Percentiles rank a stretch among this genome's conserved stretches.
phyloP scores from a whole-genome alignment of 768 basidiomycete species.

The Mycena sanguinolenta region DNA sequence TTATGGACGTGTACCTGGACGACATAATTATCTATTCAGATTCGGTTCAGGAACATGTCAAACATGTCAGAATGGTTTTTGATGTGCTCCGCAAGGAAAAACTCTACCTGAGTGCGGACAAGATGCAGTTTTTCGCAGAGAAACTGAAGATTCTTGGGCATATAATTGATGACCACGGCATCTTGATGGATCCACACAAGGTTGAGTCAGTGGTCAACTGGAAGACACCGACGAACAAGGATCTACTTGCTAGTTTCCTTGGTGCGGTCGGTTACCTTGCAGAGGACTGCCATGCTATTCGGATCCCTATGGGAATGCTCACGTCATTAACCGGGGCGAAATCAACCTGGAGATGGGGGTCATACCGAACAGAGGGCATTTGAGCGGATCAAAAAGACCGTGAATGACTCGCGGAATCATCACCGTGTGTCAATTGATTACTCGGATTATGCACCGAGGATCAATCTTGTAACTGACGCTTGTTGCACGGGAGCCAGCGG shows the following conservation, averaged over 20 bases:
- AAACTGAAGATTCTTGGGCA: conserved; percentile 50
- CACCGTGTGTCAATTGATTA: conserved; percentile 41
- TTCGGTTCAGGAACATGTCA: conserved; percentile 48
- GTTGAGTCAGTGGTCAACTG: conserved; percentile 53
- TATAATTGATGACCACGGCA: conserved; percentile 51
- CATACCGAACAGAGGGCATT: conserved; percentile 50
- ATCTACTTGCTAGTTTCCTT: conserved; percentile 51
- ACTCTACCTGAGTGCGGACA: conserved; percentile 49
- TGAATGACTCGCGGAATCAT: conserved; percentile 37
- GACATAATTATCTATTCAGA: conserved; percentile 59
- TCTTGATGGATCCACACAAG: conserved; percentile 60
- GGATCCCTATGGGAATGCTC: conserved; percentile 51
- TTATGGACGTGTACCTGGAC: conserved; percentile 47
- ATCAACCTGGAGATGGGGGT: conserved; percentile 44
- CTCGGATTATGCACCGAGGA: conserved; percentile 24
- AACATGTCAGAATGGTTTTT: conserved; percentile 47
- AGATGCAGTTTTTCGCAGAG: background rate
- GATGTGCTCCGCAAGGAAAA: conserved; percentile 47
- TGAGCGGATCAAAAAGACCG: conserved; percentile 49
- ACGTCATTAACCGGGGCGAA: conserved; percentile 41
- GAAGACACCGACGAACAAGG: conserved; percentile 51
- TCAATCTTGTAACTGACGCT: conserved; percentile 50
- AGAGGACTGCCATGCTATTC: conserved; percentile 49
- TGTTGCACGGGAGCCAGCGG: conserved; percentile 48
- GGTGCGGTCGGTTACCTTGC: conserved; percentile 50